These are phyloP conservation scores for Larix sibirica DNA, from an alignment of 83 land plant genomes.

Conservation along the genomic window DNA sequence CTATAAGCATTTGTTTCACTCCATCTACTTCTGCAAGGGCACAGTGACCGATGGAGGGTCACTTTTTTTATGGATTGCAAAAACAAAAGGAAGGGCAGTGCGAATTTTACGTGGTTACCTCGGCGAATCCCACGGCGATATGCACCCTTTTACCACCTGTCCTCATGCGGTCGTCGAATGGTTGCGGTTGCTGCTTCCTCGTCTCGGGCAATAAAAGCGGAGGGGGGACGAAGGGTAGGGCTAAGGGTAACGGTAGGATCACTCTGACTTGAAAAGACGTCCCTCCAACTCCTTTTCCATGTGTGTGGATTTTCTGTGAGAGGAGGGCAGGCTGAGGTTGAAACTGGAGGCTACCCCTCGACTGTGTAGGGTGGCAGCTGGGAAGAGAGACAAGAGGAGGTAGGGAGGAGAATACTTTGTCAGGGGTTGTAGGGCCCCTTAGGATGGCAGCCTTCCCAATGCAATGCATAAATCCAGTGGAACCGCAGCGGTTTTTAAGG, in stretches of 20 bases:
- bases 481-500: neutral
- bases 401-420: constrained; percentile 4
- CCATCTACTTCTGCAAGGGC: neutral
- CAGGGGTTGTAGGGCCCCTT: neutral
- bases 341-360: too few species aligned
- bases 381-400: neutral
- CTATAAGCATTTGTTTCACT: neutral
- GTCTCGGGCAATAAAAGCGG: too few species aligned
- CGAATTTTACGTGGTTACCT: constrained; percentile 13
- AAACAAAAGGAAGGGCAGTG: too few species aligned
- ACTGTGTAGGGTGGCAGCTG: too few species aligned
- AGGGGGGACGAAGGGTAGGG: too few species aligned
- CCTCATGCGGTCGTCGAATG: too few species aligned
- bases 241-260: too few species aligned
- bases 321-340: too few species aligned
- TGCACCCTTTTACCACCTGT: neutral
- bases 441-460: neutral
- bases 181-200: too few species aligned
- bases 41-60: neutral
- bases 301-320: neutral
- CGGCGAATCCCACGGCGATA: constrained; percentile 1
- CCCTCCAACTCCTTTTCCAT: neutral
- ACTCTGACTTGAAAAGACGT: neutral
- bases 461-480: neutral
- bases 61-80: neutral